Base-by-base conservation (phyloP, 768 basidiomycete species). In the Kondoa malvinella region DNA sequence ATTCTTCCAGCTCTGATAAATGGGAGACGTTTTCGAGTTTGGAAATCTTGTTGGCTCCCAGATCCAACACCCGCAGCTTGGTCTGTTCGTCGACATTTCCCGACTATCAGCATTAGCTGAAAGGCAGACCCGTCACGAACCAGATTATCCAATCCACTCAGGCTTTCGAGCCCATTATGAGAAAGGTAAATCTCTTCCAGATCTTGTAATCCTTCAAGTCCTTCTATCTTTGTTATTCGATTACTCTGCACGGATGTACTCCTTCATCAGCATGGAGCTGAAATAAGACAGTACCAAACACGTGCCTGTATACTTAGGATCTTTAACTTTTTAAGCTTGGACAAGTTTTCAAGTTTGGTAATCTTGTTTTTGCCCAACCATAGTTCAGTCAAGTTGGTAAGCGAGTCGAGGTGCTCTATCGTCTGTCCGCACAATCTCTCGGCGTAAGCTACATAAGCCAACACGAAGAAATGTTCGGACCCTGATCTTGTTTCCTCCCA, bases 291-390 rank as follows among this genome's bases (percentile, higher is more conserved):
- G n/a, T n/a, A n/a, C n/a, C n/a, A n/a, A n/a, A 30, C 16, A 15
- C 57, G 16, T 69, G 68, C 71, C 60, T 92, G 90, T 31, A 99
- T 80, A 0, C 91, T 92, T 30, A 99, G 78, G 57, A 95, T 89
- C 74, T 81, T 86, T 30, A 99, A 82, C 61, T 83, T 84, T 70
- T 82, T 84, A 70, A 99, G 80, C 1, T 79, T 81, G 34, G 78
- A 79, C 29, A 97, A 78, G 71, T 87, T 86, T 88, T 94, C 87
- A 2, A 99, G 82, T 76, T 84, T 86, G 3, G 85, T 76, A 68
- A 99, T 89, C 79, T 96, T 99, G 76, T 99, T 99, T 82, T 99
- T 99, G 4, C 95, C 95, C 1, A 97, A 78, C 91, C 94, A 97
- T 1, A 99, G 80, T 73, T 96, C 92, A 72, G 92, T 89, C 12